Conservation (phyloP, 1,139 yeast species). For the Geotrichum phurueaensis region DNA sequence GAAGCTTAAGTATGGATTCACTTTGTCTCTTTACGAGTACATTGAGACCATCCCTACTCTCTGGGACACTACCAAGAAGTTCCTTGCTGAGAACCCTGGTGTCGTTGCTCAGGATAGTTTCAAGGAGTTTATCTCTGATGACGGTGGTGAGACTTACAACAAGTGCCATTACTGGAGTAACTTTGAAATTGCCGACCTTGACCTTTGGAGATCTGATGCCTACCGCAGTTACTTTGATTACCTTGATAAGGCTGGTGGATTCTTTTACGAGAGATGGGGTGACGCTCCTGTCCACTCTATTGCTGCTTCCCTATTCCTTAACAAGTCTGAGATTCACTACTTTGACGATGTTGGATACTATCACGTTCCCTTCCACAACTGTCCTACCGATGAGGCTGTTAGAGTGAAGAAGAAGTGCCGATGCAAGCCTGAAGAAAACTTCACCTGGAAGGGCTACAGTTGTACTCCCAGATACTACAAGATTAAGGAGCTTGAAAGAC, state of each 20-base stretch:
- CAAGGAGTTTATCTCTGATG: slow-evolving; percentile 64
- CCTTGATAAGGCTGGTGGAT: slow-evolving; percentile 75
- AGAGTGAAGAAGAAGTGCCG: slow-evolving; percentile 46
- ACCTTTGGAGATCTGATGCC: slow-evolving; percentile 65
- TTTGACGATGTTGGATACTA: slow-evolving; percentile 79
- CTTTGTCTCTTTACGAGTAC: slow-evolving; percentile 81
- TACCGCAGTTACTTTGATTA: slow-evolving; percentile 64
- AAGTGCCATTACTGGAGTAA: slow-evolving; percentile 91
- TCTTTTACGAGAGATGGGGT: slow-evolving; percentile 94
- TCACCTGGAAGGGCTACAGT: slow-evolving; percentile 81
- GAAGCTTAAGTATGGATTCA: slow-evolving; percentile 68
- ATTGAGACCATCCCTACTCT: slow-evolving; percentile 71
- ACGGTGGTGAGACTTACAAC: slow-evolving; percentile 63
- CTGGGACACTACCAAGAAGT: slow-evolving; percentile 71
- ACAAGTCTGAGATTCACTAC: slow-evolving; percentile 62
- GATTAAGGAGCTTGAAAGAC: slow-evolving; percentile 38
- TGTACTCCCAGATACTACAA: slow-evolving; percentile 73
- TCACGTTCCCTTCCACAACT: slow-evolving; percentile 75
- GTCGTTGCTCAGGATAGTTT: slow-evolving; percentile 51
- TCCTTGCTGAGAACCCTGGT: slow-evolving; percentile 59
- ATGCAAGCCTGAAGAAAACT: slow-evolving; percentile 57
- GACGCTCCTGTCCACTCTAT: slow-evolving; percentile 91
- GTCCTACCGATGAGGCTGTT: slow-evolving; percentile 47
- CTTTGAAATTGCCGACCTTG: slow-evolving; percentile 75
- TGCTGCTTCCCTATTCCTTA: slow-evolving; percentile 64